Base-by-base conservation (phyloP, 148 eudicot species). In the Arbutus unedo region DNA sequence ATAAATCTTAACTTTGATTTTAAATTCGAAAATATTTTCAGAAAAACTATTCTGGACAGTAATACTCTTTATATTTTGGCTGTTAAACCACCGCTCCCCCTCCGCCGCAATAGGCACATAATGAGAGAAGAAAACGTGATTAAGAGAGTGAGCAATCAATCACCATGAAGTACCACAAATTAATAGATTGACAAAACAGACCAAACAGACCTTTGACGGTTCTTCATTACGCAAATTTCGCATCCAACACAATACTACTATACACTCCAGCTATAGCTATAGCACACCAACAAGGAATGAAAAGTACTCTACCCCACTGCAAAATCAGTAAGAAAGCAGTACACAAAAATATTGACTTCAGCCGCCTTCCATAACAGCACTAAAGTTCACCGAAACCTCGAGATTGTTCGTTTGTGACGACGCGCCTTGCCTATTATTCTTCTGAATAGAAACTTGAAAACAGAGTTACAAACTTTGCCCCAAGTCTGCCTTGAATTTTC, bases 301-400 rank as follows among this genome's bases (percentile, higher is more conserved):
- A 50, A 80, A 50, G 50, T 23, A 74, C 72, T 56, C 3, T 31
- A 31, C 38, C 48, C 11, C 73, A 41, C 71, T 45, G 57, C 78
- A 74, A 72, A 79, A 79, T 45, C 71, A 74, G 60, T 75, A 18
- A 74, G 31, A 60, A 47, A 49, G 21, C 86, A 49, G 78, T 74
- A 79, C 49, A 4, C 21, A 59, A 23, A 74, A 83, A 4, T 31
- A 19, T 43, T 1, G 67, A 73, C 71, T 83, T 78, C 38, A 71
- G 45, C 66, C 56, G 82, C 55, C 64, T 50, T 74, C 59, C 48
- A 74, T 11, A 50, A 74, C 13, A 74, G 45, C 48, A 66, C 74
- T 19, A 60, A 43, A 49, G n/a, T 38, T 14, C n/a, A 60, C 60
- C 4, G 53, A 55, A 59, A 51, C 19, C 78, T 59, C 13, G 15